Conservation (phyloP, 2,329 filamentous ascomycete species). For the Colletotrichum aenigma region DNA sequence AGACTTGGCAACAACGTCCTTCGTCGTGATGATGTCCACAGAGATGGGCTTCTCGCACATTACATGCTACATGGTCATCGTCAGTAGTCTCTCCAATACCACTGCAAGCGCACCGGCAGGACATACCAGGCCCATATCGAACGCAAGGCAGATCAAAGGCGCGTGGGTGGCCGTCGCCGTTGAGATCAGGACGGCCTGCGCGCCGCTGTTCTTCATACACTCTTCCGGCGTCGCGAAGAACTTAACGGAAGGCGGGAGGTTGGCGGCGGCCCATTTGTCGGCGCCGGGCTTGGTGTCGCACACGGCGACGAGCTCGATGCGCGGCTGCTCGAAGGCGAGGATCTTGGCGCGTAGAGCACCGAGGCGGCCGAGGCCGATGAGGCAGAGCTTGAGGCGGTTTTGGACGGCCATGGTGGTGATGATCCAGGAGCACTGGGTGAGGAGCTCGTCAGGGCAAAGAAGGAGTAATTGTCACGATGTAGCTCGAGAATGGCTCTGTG, state of each 20-base stretch:
- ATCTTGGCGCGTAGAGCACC: not conserved
- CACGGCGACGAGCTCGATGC: not conserved
- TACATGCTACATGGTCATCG: not conserved
- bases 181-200: not conserved
- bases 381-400: not conserved
- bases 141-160: not conserved
- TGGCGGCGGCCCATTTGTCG: not conserved
- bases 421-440: not conserved
- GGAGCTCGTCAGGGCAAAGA: not conserved
- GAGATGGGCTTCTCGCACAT: not conserved
- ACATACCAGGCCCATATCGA: not conserved
- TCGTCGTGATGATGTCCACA: not conserved
- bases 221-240: not conserved
- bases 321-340: not conserved
- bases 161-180: not conserved
- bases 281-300: not conserved
- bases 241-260: not conserved
- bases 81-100: not conserved
- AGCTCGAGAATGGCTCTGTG: not conserved
- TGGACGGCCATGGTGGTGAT: not conserved
- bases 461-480: rapidly evolving
- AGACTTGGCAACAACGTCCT: not conserved
- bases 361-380: not conserved
- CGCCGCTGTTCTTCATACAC: not conserved
- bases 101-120: not conserved